phyloP scores from a whole-genome alignment of 1,284 basidiomycete species.

The Thelephora terrestris region DNA sequence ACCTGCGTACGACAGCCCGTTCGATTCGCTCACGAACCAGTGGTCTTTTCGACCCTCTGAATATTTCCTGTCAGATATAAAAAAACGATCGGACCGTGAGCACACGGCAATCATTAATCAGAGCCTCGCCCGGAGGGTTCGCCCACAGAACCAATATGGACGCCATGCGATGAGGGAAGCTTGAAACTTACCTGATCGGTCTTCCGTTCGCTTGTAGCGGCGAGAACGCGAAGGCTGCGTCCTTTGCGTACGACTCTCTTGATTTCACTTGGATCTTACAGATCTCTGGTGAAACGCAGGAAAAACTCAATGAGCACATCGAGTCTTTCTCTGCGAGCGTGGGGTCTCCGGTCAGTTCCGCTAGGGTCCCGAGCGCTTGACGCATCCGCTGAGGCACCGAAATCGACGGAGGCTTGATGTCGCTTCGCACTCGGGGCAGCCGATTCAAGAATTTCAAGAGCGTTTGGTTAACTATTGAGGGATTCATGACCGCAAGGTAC shows the following conservation, averaged over 20 bases:
- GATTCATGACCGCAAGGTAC: slow-evolving; percentile 39
- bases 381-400: slow-evolving; percentile 37
- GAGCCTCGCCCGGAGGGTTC: too few relatives aligned
- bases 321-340: slow-evolving; percentile 44
- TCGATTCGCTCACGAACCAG: slow-evolving; percentile 53
- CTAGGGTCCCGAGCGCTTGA: slow-evolving; percentile 40
- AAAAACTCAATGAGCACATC: slow-evolving; percentile 53
- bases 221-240: slow-evolving; percentile 38
- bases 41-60: slow-evolving; percentile 43
- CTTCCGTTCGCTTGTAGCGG: slow-evolving; percentile 48
- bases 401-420: slow-evolving; percentile 26
- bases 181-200: slow-evolving; percentile 45
- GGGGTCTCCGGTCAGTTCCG: slow-evolving; percentile 38
- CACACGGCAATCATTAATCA: not conserved
- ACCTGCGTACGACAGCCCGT: slow-evolving; percentile 49
- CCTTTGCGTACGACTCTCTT: slow-evolving; percentile 36
- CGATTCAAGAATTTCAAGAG: slow-evolving; percentile 51
- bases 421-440: slow-evolving; percentile 38
- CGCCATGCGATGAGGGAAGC: slow-evolving; percentile 11
- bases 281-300: slow-evolving; percentile 44
- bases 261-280: slow-evolving; percentile 40
- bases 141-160: slow-evolving; percentile 22
- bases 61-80: slow-evolving; percentile 1
- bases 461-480: slow-evolving; percentile 57
- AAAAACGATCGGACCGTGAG: not conserved